phyloP scores from a whole-genome alignment of 164 flowering plant species.

The Vitis rotundifolia region DNA sequence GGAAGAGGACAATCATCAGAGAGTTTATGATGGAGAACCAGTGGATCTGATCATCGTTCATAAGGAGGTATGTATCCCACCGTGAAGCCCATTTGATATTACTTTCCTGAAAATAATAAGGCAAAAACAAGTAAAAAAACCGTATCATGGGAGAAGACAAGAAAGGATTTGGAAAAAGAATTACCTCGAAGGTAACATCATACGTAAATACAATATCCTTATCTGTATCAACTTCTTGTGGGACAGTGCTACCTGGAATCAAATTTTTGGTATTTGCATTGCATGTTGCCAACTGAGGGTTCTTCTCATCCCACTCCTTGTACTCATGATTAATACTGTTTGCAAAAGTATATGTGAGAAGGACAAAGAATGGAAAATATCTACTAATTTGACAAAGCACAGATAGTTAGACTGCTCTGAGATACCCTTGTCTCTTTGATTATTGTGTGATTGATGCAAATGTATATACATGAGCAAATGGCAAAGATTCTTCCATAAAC shows the following conservation, averaged over 20 bases:
- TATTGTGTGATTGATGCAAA: too few relatives aligned
- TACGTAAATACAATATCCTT: conserved; percentile 70
- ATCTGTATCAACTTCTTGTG: conserved; percentile 76
- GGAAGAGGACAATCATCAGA: conserved; percentile 67
- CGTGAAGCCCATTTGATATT: conserved; percentile 74
- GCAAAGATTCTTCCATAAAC: too few relatives aligned
- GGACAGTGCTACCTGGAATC: conserved; percentile 59
- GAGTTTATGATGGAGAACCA: conserved; percentile 77
- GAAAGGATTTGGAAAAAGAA: neutral
- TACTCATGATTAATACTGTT: conserved; percentile 87
- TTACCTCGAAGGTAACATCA: conserved; percentile 65
- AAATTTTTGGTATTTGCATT: conserved; percentile 64
- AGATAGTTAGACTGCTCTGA: neutral
- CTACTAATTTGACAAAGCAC: neutral
- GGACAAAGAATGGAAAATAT: neutral
- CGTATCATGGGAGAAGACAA: neutral
- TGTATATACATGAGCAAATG: too few relatives aligned
- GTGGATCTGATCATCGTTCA: conserved; percentile 77
- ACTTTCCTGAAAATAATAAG: conserved; percentile 39
- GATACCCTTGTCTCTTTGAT: too few relatives aligned
- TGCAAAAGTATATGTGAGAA: conserved; percentile 16
- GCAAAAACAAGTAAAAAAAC: neutral
- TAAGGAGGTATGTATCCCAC: conserved; percentile 73
- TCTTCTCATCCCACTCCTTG: conserved; percentile 89
- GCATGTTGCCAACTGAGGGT: conserved; percentile 84